phyloP scores from a whole-genome alignment of 768 basidiomycete species.

The Tylopilus felleus region DNA sequence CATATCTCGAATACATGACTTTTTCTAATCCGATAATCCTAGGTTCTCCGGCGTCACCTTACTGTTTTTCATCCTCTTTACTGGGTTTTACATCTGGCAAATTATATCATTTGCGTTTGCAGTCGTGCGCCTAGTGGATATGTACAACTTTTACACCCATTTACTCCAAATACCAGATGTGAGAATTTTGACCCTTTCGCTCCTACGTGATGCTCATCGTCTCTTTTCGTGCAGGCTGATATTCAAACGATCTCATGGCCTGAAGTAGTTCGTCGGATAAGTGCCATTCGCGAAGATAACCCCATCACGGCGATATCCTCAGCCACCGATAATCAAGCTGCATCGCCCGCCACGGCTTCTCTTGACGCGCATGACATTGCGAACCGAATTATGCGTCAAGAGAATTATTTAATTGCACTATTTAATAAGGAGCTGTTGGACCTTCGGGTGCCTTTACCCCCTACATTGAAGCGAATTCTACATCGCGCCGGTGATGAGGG shows the following conservation, averaged over 20 bases:
- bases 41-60: constrained; percentile 85
- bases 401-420: constrained; percentile 96
- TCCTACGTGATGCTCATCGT: constrained; percentile 10
- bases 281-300: constrained; percentile 87
- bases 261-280: constrained; percentile 87
- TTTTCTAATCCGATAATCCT: constrained; percentile 16
- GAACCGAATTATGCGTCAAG: constrained; percentile 95
- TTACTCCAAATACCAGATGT: constrained; percentile 94
- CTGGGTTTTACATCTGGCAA: constrained; percentile 88
- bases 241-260: constrained; percentile 98
- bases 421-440: constrained; percentile 97
- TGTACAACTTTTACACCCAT: constrained; percentile 96
- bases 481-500: constrained; percentile 45
- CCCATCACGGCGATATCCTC: constrained; percentile 86
- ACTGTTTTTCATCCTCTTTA: constrained; percentile 80
- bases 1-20: background rate
- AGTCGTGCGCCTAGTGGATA: constrained; percentile 77
- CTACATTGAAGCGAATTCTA: constrained; percentile 48
- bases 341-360: constrained; percentile 72
- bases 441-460: constrained; percentile 77
- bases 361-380: constrained; percentile 98
- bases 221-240: constrained; percentile 67
- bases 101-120: constrained; percentile 74
- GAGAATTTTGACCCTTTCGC: constrained; percentile 22
- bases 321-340: constrained; percentile 43